Conservation (phyloP, 2,329 filamentous ascomycete genomes). For the Penicillium sclerotigenum region DNA sequence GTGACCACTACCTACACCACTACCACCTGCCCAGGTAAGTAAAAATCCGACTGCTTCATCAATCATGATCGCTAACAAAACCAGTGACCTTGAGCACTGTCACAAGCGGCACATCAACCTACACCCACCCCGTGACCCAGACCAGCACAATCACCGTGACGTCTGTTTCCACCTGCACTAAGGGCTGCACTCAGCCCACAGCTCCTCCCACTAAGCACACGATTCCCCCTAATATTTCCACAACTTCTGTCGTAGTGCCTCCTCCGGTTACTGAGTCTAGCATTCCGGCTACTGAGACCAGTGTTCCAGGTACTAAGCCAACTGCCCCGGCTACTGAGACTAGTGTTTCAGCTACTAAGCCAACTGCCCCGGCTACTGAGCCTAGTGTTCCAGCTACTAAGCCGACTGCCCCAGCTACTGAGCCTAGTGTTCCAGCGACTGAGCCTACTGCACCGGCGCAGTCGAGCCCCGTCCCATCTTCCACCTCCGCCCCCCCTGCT, state of each 20-base stretch:
- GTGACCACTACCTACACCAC: slow-evolving; percentile 25
- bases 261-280: neutral
- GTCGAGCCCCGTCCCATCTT: neutral
- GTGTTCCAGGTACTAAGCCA: neutral
- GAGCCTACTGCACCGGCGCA: neutral
- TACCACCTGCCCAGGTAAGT: slow-evolving; percentile 31
- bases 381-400: too few relatives aligned
- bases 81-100: slow-evolving; percentile 23
- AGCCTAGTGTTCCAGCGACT: neutral
- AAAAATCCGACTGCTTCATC: neutral
- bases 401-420: neutral
- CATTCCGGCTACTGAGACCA: neutral
- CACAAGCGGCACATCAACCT: slow-evolving; percentile 20
- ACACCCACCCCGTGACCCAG: slow-evolving; percentile 24
- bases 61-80: slow-evolving; percentile 10
- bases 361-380: too few relatives aligned
- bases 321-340: neutral
- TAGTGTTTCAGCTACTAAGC: too few relatives aligned
- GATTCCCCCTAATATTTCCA: neutral
- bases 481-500: slow-evolving; percentile 5
- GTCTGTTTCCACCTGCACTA: slow-evolving; percentile 21
- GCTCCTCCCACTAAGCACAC: neutral
- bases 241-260: neutral
- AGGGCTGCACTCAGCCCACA: slow-evolving; percentile 14
- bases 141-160: slow-evolving; percentile 25